Evolutionary conservation across 257 asterid genomes (phyloP).

Genomic region (Gentiana straminea): DNA sequence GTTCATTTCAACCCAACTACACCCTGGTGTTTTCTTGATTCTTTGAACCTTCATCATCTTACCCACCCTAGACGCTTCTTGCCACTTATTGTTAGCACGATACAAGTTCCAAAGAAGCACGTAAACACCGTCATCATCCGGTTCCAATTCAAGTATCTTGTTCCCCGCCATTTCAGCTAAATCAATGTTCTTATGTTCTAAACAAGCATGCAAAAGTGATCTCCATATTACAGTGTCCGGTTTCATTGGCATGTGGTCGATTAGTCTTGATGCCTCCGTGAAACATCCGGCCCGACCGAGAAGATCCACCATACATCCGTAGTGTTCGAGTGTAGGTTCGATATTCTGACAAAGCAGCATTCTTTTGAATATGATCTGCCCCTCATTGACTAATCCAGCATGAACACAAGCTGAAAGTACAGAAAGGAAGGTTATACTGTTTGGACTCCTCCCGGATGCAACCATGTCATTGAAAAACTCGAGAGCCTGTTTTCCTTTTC

Average conservation of each 20-base stretch:
- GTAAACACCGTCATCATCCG: conserved; percentile 53
- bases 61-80: conserved; percentile 40
- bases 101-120: conserved; percentile 51
- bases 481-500: conserved; percentile 53
- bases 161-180: conserved; percentile 56
- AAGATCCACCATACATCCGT: conserved; percentile 74
- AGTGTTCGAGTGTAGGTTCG: conserved; percentile 50
- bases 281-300: conserved; percentile 54
- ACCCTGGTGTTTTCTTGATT: conserved; percentile 77
- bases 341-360: conserved; percentile 14
- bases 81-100: conserved; percentile 42
- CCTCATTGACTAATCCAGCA: conserved; percentile 59
- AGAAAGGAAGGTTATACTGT: conserved; percentile 57
- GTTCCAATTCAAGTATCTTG: conserved; percentile 52
- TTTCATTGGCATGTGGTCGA: conserved; percentile 49
- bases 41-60: conserved; percentile 57
- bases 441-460: conserved; percentile 43
- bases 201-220: conserved; percentile 50
- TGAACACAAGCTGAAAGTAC: conserved; percentile 71
- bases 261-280: conserved; percentile 40
- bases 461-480: conserved; percentile 47
- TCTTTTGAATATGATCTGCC: conserved; percentile 42
- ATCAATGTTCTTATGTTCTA: conserved; percentile 32
- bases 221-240: conserved; percentile 80
- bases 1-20: conserved; percentile 79